Evolutionary conservation across 306 rosid species (phyloP).

Genomic region (Gleditsia sinensis): DNA sequence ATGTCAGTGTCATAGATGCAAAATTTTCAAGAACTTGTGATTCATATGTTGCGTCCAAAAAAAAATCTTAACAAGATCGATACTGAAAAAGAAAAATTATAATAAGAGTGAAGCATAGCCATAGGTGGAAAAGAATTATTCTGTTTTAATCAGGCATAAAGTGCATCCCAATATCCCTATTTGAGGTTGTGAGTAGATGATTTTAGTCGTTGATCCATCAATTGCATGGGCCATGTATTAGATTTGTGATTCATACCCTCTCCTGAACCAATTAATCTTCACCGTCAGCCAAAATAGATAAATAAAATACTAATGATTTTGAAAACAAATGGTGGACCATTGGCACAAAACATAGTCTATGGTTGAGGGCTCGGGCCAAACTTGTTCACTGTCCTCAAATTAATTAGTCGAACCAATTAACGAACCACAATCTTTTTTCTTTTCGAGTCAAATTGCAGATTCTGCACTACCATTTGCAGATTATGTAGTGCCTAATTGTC

Average conservation of each 20-base stretch:
- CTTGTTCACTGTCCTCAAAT: background rate
- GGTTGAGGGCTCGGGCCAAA: too few species aligned
- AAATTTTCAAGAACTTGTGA: too few species aligned
- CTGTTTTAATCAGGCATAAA: background rate
- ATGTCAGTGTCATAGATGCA: too few species aligned
- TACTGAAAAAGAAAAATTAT: background rate
- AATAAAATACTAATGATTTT: too few species aligned
- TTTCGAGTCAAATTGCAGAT: constrained; percentile 1
- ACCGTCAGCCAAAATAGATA: background rate
- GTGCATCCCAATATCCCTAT: background rate
- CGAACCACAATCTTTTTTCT: background rate
- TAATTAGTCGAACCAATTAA: background rate
- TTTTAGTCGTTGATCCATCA: background rate
- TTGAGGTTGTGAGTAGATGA: background rate
- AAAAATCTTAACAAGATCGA: too few species aligned
- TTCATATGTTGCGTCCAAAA: too few species aligned
- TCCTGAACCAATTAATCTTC: too few species aligned
- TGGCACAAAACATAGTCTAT: too few species aligned
- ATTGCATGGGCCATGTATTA: background rate
- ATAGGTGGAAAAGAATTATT: background rate
- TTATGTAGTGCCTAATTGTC: too few species aligned
- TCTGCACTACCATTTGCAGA: background rate
- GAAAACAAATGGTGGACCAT: background rate
- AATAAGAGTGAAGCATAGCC: background rate
- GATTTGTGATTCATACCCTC: background rate